These are phyloP conservation scores for Aspergillus japonicus DNA, from an alignment of 2,329 filamentous ascomycete species.

Conservation along the genomic window DNA sequence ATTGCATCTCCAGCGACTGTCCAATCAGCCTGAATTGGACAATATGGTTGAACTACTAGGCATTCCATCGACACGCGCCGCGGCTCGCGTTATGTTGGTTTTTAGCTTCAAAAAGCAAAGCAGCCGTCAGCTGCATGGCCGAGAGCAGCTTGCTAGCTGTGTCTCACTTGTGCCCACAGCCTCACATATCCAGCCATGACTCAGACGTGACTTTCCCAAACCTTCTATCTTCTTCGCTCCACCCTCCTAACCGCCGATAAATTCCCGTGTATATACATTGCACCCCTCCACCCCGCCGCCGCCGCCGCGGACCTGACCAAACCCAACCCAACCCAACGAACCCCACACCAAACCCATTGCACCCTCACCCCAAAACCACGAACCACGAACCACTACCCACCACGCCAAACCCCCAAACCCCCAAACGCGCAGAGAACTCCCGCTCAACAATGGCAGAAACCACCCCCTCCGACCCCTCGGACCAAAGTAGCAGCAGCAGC, in stretches of 20 bases:
- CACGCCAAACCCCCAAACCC: too few relatives aligned
- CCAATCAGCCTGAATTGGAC: too few relatives aligned
- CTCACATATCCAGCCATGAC: background rate
- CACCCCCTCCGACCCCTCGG: background rate
- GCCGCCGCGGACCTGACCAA: background rate
- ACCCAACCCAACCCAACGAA: background rate
- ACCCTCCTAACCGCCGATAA: too few relatives aligned
- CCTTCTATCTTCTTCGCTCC: background rate
- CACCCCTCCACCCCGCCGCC: background rate
- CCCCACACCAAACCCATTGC: too few relatives aligned
- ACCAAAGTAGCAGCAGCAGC: background rate
- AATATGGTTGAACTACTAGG: too few relatives aligned
- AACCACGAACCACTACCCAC: background rate
- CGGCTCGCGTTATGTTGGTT: background rate
- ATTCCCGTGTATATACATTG: too few relatives aligned
- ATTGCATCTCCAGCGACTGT: too few relatives aligned
- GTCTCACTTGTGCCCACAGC: background rate
- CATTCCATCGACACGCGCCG: background rate
- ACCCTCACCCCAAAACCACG: background rate
- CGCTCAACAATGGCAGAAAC: background rate
- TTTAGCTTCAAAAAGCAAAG: background rate
- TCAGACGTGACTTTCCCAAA: background rate
- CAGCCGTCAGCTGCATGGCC: background rate
- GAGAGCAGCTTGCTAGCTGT: too few relatives aligned
- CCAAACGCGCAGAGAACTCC: background rate